Evolutionary conservation across 306 rosid species (phyloP), one percentile per base, ranked within the genome.

Genomic region (Cucurbita argyrosperma): DNA sequence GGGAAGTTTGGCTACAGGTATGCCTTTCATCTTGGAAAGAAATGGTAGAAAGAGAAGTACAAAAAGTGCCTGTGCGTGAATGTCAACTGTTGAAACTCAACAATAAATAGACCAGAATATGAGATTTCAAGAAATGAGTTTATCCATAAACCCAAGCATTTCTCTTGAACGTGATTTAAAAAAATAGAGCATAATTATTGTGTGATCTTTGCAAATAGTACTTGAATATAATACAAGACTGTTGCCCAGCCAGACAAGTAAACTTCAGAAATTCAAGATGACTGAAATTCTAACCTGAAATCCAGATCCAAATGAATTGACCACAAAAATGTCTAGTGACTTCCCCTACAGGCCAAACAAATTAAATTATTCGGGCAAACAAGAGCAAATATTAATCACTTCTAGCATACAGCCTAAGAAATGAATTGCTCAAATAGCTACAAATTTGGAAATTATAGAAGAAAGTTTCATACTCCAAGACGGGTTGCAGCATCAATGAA

Each of bases 261-360:
- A 63, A 63, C 30, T 63, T 66, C 11, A 66, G 9, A 66, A 18
- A 43, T 45, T 66, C 54, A 13, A 45, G 54, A 21, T 66, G 54
- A 45, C 9, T 46, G 46, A 45, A 40, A 66, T 45, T 43, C 50
- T 66, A 81, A 92, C 98, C 98, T 92, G 96, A 84, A 85, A 90
- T 46, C 92, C 92, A 71, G 96, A 92, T 81, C 96, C 96, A 75
- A 90, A 84, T 77, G 96, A 92, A 82, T 92, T 92, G 86, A 92
- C 98, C 80, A 92, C 98, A 84, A 92, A 92, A 79, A 92, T 87
- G 86, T 92, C 98, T 71, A 92, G 85, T 2, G 98, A 88, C 81
- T 90, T 92, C 21, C 81, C 92, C 96, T 92, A 88, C 85, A 87
- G 42, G 40, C 40, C 50, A 49, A 78, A 81, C 69, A 82, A 19